Percentiles rank a stretch among this genome's conserved stretches.
phyloP scores from a whole-genome alignment of 179 eudicot species.

The Sideroxylon spinosum region DNA sequence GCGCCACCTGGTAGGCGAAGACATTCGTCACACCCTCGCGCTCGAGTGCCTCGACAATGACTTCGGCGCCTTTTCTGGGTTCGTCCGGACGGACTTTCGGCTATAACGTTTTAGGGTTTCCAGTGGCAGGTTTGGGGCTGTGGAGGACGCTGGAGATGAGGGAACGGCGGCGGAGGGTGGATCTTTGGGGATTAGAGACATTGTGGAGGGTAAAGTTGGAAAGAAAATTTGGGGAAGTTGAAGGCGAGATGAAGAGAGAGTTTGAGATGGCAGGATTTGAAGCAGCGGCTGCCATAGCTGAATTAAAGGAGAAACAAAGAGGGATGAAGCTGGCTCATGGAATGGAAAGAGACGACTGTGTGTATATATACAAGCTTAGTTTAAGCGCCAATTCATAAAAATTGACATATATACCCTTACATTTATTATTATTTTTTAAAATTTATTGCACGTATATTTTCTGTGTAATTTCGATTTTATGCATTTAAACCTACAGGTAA shows the following conservation, averaged over 20 bases:
- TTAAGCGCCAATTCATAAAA: too few relatives aligned
- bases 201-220: constrained; percentile 13
- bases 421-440: too few relatives aligned
- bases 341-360: too few relatives aligned
- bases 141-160: background rate
- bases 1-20: constrained; percentile 94
- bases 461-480: too few relatives aligned
- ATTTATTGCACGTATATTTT: too few relatives aligned
- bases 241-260: background rate
- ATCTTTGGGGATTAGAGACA: background rate
- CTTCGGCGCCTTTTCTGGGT: constrained; percentile 80
- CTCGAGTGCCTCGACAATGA: constrained; percentile 84
- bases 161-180: constrained; percentile 14
- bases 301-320: background rate
- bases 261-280: constrained; percentile 20
- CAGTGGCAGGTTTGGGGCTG: constrained; percentile 12
- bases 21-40: constrained; percentile 68
- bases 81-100: constrained; percentile 53
- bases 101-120: constrained; percentile 1
- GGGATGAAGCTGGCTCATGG: too few relatives aligned
- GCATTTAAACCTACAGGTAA: too few relatives aligned
- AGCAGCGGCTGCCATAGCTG: constrained; percentile 42
- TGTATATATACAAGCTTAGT: too few relatives aligned
- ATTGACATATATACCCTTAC: too few relatives aligned
- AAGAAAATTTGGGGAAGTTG: constrained; percentile 11